Evolutionary conservation across 169 alveolate species (phyloP).

Genomic region (Plasmodium vinckei): DNA sequence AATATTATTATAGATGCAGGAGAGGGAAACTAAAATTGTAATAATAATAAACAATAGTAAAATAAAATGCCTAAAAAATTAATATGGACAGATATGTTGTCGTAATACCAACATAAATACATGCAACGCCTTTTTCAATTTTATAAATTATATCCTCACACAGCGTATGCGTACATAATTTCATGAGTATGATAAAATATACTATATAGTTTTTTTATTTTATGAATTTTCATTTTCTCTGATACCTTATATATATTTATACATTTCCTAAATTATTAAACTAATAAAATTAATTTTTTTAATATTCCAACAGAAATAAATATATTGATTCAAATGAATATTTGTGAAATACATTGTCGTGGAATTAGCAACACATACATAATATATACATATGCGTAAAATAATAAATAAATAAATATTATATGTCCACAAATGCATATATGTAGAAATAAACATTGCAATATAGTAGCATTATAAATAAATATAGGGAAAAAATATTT

Average conservation of each 20-base stretch:
- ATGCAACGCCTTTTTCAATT: slow-evolving; percentile 4
- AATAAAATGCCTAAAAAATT: slow-evolving; percentile 1
- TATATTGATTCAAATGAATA: background rate
- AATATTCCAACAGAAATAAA: slow-evolving; percentile 43
- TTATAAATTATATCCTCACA: slow-evolving; percentile 9
- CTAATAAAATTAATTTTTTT: slow-evolving; percentile 26
- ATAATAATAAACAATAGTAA: background rate
- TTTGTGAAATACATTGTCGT: slow-evolving; percentile 19
- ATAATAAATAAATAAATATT: background rate
- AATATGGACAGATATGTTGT: background rate
- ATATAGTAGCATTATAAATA: slow-evolving; percentile 23
- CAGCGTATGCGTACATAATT: background rate
- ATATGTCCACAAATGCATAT: slow-evolving; percentile 24
- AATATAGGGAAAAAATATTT: slow-evolving; percentile 10
- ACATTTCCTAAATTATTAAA: slow-evolving; percentile 23
- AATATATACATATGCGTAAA: slow-evolving; percentile 10
- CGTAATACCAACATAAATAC: background rate
- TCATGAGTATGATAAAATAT: slow-evolving; percentile 8
- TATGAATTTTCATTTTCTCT: slow-evolving; percentile 25
- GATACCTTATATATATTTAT: slow-evolving; percentile 4
- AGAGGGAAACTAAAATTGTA: slow-evolving; percentile 19
- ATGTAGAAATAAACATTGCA: slow-evolving; percentile 40
- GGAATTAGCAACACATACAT: slow-evolving; percentile 42
- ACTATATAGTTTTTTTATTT: slow-evolving; percentile 16
- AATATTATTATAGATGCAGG: slow-evolving; percentile 9